Conservation (phyloP, 1,139 yeast genomes). For the Casaregolazyma lundiana region DNA sequence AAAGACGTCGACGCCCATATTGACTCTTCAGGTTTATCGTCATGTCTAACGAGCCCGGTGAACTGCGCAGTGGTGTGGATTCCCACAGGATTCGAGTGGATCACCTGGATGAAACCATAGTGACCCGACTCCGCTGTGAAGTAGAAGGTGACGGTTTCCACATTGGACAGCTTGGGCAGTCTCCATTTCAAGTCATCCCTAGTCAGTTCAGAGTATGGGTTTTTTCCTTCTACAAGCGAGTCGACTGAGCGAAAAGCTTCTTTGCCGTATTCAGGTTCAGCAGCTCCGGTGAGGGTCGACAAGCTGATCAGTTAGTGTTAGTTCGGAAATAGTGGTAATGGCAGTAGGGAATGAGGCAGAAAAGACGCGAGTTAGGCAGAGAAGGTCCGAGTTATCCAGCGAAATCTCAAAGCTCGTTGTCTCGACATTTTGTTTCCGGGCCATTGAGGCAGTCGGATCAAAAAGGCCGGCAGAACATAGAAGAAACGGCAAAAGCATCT, state of each 20-base stretch:
- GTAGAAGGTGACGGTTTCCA: conserved; percentile 92
- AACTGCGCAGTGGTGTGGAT: conserved; percentile 91
- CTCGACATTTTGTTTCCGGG: too few relatives aligned
- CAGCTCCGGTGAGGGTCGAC: conserved; percentile 92
- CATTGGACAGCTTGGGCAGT: conserved; percentile 76
- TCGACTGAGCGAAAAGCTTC: conserved; percentile 87
- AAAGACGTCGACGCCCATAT: conserved; percentile 90
- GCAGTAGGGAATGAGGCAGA: background rate
- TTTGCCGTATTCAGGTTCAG: conserved; percentile 94
- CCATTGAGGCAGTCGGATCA: too few relatives aligned
- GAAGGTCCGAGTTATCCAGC: too few relatives aligned
- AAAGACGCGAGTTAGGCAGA: too few relatives aligned
- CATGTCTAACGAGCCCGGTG: conserved; percentile 68
- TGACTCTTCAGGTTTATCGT: conserved; percentile 44
- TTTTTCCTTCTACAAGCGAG: conserved; percentile 46
- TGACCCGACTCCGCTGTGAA: conserved; percentile 62
- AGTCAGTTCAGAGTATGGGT: conserved; percentile 53
- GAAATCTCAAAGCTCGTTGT: too few relatives aligned
- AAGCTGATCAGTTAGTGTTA: conserved; percentile 33
- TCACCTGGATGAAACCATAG: conserved; percentile 87
- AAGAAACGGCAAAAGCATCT: too few relatives aligned
- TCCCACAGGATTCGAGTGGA: conserved; percentile 88
- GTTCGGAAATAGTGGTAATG: background rate
- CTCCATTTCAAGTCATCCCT: conserved; percentile 69
- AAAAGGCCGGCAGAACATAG: too few relatives aligned